Percentiles rank a stretch among this genome's conserved stretches.
phyloP scores from a whole-genome alignment of 2,329 filamentous ascomycete genomes.

The Apiospora kogelbergensis region DNA sequence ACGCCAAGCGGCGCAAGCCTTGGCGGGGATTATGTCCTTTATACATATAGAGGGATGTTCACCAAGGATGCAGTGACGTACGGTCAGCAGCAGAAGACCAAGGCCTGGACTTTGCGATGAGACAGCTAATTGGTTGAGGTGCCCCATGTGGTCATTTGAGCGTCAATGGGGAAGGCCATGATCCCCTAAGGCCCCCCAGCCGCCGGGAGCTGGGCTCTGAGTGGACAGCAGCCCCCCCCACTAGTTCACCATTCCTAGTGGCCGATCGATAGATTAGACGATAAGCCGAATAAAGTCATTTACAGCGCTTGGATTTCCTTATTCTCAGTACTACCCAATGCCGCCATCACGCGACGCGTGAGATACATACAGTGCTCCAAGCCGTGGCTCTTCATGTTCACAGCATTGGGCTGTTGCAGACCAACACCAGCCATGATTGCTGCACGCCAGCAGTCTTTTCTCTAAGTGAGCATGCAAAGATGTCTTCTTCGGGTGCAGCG shows the following conservation, averaged over 20 bases:
- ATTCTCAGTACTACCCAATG: not conserved
- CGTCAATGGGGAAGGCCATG: not conserved
- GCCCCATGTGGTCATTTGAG: slow-evolving; percentile 1
- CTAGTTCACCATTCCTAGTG: not conserved
- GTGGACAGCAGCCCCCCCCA: not conserved
- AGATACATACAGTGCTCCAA: not conserved
- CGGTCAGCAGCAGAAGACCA: not conserved
- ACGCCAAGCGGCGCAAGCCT: not conserved
- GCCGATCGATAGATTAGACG: not conserved
- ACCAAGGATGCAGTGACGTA: not conserved
- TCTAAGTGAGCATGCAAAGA: slow-evolving; percentile 11
- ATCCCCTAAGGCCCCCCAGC: not conserved
- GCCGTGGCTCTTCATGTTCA: not conserved
- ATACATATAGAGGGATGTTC: not conserved
- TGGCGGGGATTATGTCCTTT: not conserved
- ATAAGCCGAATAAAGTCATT: not conserved
- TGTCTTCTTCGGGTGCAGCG: slow-evolving; percentile 14
- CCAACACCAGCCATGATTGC: not conserved
- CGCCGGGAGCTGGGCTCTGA: not conserved
- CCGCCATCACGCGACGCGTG: not conserved
- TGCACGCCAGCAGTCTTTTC: not conserved
- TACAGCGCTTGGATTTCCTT: not conserved
- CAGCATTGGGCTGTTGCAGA: not conserved
- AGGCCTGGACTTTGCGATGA: not conserved
- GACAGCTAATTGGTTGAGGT: not conserved